phyloP scores from a whole-genome alignment of 768 basidiomycete species.

The Mycena latifolia region DNA sequence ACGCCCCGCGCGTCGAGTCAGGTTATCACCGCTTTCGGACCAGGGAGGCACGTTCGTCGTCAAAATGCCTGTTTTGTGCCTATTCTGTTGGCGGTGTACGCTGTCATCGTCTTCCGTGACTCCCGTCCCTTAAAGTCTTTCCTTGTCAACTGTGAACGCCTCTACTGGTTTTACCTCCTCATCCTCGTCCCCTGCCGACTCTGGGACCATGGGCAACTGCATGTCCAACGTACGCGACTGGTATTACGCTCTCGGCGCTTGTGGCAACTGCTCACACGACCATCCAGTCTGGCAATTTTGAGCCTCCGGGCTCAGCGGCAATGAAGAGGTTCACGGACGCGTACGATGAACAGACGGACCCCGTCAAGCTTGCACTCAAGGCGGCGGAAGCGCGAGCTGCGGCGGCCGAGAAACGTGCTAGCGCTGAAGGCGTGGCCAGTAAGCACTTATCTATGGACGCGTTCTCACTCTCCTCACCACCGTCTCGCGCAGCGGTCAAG shows the following conservation, averaged over 20 bases:
- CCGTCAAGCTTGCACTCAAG: conserved; percentile 21
- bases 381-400: conserved; percentile 13
- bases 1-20: not conserved
- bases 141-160: not conserved
- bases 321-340: conserved; percentile 10
- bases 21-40: conserved; percentile 1
- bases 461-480: not conserved
- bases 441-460: not conserved
- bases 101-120: conserved; percentile 25
- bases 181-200: not conserved
- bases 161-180: not conserved
- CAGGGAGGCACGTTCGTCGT: conserved; percentile 19
- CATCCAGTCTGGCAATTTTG: conserved; percentile 34
- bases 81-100: not conserved
- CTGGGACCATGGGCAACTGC: conserved; percentile 38
- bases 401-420: conserved; percentile 24
- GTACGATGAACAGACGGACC: conserved; percentile 29
- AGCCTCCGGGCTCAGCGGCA: conserved; percentile 33
- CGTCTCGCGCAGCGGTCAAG: not conserved
- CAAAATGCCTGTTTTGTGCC: conserved; percentile 10
- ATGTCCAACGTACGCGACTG: conserved; percentile 33
- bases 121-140: not conserved
- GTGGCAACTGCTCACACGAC: conserved; percentile 34
- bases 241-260: not conserved
- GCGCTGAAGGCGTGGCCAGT: conserved; percentile 1